A percentile compares a stretch with the other conserved stretches of the same genome.
Evolutionary conservation across 139 green algal genomes (phyloP).

Genomic region (Gonium pectorale): DNA sequence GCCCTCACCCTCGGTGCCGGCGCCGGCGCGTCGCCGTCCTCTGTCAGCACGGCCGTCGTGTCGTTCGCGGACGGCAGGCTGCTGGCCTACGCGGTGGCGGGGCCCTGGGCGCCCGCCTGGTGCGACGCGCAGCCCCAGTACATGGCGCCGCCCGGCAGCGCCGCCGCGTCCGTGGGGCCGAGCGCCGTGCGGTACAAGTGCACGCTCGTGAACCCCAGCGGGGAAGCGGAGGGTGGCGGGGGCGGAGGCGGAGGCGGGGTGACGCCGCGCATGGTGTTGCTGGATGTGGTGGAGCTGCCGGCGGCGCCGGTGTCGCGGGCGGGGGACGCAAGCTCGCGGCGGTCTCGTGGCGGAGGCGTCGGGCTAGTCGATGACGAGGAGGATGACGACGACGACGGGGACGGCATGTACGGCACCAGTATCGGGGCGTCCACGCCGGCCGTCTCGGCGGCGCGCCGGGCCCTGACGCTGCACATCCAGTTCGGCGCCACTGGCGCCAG

Average conservation of each 20-base stretch:
- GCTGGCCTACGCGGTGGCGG: slow-evolving; percentile 11
- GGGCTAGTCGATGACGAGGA: slow-evolving; percentile 16
- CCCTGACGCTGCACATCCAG: slow-evolving; percentile 9
- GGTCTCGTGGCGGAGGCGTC: too few species aligned
- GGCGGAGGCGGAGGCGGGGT: neutral
- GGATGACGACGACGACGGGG: neutral
- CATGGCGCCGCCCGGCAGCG: neutral
- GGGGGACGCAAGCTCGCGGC: too few species aligned
- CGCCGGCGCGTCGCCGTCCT: neutral
- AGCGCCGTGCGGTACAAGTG: slow-evolving; percentile 34
- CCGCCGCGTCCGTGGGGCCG: neutral
- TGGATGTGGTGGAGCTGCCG: slow-evolving; percentile 42
- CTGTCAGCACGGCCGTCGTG: slow-evolving; percentile 26
- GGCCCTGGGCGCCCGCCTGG: slow-evolving; percentile 36
- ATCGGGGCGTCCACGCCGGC: neutral
- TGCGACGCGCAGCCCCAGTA: slow-evolving; percentile 28
- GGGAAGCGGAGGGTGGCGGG: neutral
- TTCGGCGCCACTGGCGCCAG: neutral
- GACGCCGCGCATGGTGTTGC: slow-evolving; percentile 15
- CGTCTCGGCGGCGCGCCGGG: neutral
- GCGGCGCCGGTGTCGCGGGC: neutral
- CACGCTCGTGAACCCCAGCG: neutral
- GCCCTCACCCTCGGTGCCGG: neutral
- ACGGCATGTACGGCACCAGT: neutral
- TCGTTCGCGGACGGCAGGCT: neutral